A percentile compares a stretch with the other conserved stretches of the same genome.
phyloP scores from a whole-genome alignment of 2,329 filamentous ascomycete species.

The Diaporthe sp. region DNA sequence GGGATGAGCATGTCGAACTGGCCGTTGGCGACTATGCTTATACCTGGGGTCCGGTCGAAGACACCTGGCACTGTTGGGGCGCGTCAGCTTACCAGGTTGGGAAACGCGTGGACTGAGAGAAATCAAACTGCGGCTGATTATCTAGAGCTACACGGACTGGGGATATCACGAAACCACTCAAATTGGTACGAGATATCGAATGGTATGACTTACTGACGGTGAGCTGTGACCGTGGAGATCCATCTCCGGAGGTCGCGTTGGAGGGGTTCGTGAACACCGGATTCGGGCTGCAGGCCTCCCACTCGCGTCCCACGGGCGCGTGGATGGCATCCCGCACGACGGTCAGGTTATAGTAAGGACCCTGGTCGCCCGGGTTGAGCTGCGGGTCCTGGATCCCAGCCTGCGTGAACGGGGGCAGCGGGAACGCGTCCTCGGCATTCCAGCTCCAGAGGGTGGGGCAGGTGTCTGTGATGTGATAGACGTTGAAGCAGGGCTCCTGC shows the following conservation, averaged over 20 bases:
- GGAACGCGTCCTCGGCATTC: conserved; percentile 19
- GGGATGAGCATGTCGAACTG: conserved; percentile 33
- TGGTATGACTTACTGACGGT: conserved; percentile 7
- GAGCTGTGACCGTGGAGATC: background rate
- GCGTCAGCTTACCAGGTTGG: background rate
- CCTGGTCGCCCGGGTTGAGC: conserved; percentile 14
- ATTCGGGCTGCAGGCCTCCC: conserved; percentile 23
- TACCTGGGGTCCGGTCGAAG: conserved; percentile 18
- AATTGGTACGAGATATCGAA: fast-evolving
- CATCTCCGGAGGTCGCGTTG: conserved; percentile 15
- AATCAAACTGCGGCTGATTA: too few relatives aligned
- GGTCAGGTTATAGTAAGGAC: conserved; percentile 32
- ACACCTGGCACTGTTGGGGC: conserved; percentile 12
- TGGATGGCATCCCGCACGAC: conserved; percentile 33
- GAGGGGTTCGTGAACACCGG: conserved; percentile 13
- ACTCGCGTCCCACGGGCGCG: conserved; percentile 14
- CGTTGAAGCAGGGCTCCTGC: conserved; percentile 79
- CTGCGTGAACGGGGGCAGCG: conserved; percentile 29
- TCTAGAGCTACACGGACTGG: background rate
- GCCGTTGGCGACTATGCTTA: conserved; percentile 27
- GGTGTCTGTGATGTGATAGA: conserved; percentile 76
- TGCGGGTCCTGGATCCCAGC: conserved; percentile 20
- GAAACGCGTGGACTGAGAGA: too few relatives aligned
- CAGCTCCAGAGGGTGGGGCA: conserved; percentile 73
- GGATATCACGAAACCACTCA: background rate